Base-by-base conservation (phyloP, 192 early-diverging fungal species). In the Piromyces finnis region DNA sequence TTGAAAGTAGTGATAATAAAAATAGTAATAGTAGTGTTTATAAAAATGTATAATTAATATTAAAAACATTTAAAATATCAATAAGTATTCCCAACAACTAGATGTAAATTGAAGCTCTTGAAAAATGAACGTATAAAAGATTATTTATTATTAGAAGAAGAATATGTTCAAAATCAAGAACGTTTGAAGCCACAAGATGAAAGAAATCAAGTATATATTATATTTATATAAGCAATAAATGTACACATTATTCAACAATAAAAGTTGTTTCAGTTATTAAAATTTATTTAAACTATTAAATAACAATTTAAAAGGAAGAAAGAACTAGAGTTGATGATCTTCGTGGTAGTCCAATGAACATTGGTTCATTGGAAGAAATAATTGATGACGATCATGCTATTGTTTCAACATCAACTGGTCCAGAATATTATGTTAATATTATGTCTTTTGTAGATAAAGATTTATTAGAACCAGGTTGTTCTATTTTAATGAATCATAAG, bases 371-470 rank as follows among this genome's bases (percentile, higher is more conserved):
- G 30, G 98, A 99, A 84, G 98, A 99, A 83, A 98, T 99, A 79
- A 97, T 99, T 87, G 98, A 99, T 84, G 98, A 99, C 82, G 94
- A 99, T 86, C 98, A 99, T 81, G 98, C 95, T 51, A 99, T 99
- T 84, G 93, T 99, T 41, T 96, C 95, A 30, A 93, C 94, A 30
- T 88, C 93, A 18, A 90, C 93, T 9, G 97, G 97, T 27, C 95
- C 94, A 6, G 96, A 98, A 82, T 98, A 95, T 87, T 99, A 99
- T 84, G 98, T 99, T 78, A 92, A 90, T 80, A 95, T 99, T 83
- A 92, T 98, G 86, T 96, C 95, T 29, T 99, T 98, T 90, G 98
- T 99, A 0, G 98, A 99, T 86, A 99, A 98, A 88, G 98, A 99
- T 86, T 83, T 96, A 29, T 87, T 99, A 81, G 97, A 99, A 86